Conservation (phyloP, 768 basidiomycete genomes). For the Leccinum fibrillosum region DNA sequence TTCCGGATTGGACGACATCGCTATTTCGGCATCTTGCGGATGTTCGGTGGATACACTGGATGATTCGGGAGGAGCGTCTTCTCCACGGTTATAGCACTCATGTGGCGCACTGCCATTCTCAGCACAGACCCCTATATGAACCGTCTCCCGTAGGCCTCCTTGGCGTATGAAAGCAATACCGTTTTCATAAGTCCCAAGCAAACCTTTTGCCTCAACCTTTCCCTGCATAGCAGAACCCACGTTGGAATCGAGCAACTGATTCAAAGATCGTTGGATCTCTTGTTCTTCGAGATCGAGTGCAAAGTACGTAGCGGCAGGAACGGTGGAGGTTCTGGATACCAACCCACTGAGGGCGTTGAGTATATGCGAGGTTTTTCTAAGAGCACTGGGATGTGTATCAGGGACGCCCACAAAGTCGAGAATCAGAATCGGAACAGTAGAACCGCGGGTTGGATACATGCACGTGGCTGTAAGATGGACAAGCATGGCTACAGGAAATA, state of each 20-base stretch:
- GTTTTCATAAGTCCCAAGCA: conserved; percentile 90
- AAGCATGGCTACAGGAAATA: neutral
- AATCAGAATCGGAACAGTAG: neutral
- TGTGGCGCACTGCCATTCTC: neutral
- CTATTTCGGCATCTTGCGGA: neutral
- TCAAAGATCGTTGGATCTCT: conserved; percentile 80
- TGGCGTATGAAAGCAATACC: conserved; percentile 77
- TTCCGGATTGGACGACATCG: conserved; percentile 46
- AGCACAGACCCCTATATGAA: conserved; percentile 3
- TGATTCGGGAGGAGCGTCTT: conserved; percentile 40
- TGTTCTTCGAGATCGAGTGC: conserved; percentile 90
- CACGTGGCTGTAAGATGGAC: neutral
- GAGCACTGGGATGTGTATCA: conserved; percentile 47
- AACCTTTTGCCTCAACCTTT: conserved; percentile 77
- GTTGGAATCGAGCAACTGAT: conserved; percentile 58
- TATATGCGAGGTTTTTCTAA: conserved; percentile 87
- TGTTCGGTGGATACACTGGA: conserved; percentile 24
- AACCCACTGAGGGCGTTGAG: conserved; percentile 65
- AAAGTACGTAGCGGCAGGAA: conserved; percentile 72
- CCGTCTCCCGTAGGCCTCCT: conserved; percentile 21
- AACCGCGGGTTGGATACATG: neutral
- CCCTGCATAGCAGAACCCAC: conserved; percentile 60
- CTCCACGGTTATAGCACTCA: conserved; percentile 12
- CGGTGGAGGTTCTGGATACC: conserved; percentile 33
- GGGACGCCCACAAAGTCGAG: neutral